These are phyloP conservation scores for sorghum (Sorghum bicolor) DNA, from an alignment of 176 grass and related monocot species.

Conservation along the genomic window Sorghum_bicolor_NCBIv3 NC_012873.2:57210501-57211000, in stretches of 20 bases:
- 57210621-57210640: not conserved
- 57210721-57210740: too few relatives aligned
- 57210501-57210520: conserved; percentile 15
- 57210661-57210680: not conserved
- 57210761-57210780: too few relatives aligned
- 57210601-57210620: not conserved
- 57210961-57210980: too few relatives aligned
- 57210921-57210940: conserved; percentile 16
- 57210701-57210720: not conserved
- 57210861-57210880: not conserved
- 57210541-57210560: not conserved
- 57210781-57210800: not conserved
- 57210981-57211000: too few relatives aligned
- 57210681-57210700: too few relatives aligned
- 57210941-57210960: not conserved
- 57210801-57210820: not conserved
- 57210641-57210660: conserved; percentile 47
- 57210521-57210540: not conserved
- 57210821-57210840: not conserved
- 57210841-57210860: not conserved
- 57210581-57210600: not conserved
- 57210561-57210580: not conserved
- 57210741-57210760: not conserved
- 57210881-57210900: not conserved
- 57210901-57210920: not conserved